Base-by-base conservation (phyloP, 2,329 filamentous ascomycete genomes). In the Grosmannia clavigera region DNA sequence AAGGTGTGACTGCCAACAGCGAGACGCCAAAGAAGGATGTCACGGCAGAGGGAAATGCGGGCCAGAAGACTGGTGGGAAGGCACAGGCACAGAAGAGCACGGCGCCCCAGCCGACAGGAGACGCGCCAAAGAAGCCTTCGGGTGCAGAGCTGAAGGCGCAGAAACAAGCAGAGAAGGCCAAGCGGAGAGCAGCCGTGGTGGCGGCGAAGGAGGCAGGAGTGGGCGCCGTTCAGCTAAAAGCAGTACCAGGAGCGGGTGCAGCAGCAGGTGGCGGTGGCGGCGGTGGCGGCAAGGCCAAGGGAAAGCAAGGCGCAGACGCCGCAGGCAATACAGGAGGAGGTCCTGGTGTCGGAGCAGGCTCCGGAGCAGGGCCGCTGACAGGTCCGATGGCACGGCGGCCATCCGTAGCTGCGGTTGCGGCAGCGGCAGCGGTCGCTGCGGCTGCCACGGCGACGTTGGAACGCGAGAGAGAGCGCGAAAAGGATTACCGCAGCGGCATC, bases 111-210 rank as follows among this genome's bases (percentile, higher is more conserved):
- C 22, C 55, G 40, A 33, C 55, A 14, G 40, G 53, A 38, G 58
- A 68, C 5, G 59, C 70, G 5, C 71, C 73, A 19, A 66, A 66
- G 67, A 88, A 89, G 70, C 76, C 88, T 38, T 84, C 87, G 1
- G 81, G 81, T 43, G 90, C 90, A 25, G 88, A 95, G 72, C 70
- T 95, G 68, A 97, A 97, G 75, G 92, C 92, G 68, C 85, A 84
- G 70, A 87, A 87, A 63, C 92, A 96, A 72, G 92, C 90, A 38
- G 92, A 96, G 71, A 97, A 96, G 76, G 87, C 88, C 58, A 91
- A 91, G 55, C 81, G 90, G 63, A 82, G 92, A 75, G 90, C 88
- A 56, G 85, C 85, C 68, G 83, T 80, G 67, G 90, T 86, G 70
- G 76, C 77, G 35, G 76, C 78, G 4, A 80, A 81, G 63, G 70